Evolutionary conservation across 768 basidiomycete genomes (phyloP), one percentile per base, ranked within the genome.

Genomic region (Lentinus tigrinus): DNA sequence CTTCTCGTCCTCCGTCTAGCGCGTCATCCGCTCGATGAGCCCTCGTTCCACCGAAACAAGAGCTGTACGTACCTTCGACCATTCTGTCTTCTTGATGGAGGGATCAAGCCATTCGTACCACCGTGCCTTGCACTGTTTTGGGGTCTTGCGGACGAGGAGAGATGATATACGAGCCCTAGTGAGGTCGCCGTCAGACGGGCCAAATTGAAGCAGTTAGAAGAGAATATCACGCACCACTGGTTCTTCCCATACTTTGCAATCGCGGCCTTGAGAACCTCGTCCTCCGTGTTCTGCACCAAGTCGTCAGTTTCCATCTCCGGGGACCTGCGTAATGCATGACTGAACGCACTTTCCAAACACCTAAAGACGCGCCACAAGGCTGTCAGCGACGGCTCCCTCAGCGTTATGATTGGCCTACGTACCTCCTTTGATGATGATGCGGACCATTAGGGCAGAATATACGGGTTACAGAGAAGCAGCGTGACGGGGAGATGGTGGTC

Each of bases 101-200:
- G 97, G 97, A 75, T 99, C 97, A 48, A 98, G 78, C 97, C 97
- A 98, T 76, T 98, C 96, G 70, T 96, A 98, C 96, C 96, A 98
- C 39, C 94, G 90, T 1, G 93, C 93, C 74, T 99, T 99, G 79
- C 97, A 99, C 77, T 99, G 97, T 71, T 99, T 99, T 11, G 97
- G 95, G 1, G 97, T 99, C 75, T 99, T 99, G 63, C 97, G 87
- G 36, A 98, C 97, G 51, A 99, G 85, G 28, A 99, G 80, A 31
- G 96, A 98, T 11, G 95, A 97, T 70, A 99, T 98, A 67, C 96
- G 94, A 26, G 96, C 96, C 95, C 93, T 91, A n/a, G 10, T 9
- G 8, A 24, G 43, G 6, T 46, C 13, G 43, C 5, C 24, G 14
- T 23, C 1, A 13, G 49, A 39, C 16, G 38, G n/a, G 37, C 1